Conservation (phyloP, 1,284 basidiomycete genomes). For the Ceratobasidium sp. region DNA sequence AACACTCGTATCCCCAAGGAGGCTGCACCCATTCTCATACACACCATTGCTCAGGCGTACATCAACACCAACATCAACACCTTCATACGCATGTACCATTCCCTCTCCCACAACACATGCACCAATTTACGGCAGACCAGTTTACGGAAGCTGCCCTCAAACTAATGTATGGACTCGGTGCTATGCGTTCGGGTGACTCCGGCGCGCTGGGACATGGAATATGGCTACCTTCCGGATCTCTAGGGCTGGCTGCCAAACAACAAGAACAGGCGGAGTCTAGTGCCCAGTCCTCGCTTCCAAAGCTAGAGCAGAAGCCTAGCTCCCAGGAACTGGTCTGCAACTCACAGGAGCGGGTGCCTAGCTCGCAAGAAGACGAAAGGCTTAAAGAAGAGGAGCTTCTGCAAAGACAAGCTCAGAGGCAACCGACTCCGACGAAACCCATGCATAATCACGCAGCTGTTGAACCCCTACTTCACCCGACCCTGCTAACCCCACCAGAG, state of each 20-base stretch:
- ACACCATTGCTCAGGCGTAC: slow-evolving; percentile 13
- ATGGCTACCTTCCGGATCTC: slow-evolving; percentile 5
- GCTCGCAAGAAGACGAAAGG: slow-evolving; percentile 24
- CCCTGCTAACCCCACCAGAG: too few relatives aligned
- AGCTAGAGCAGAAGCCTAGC: slow-evolving; percentile 13
- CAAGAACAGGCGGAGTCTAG: slow-evolving; percentile 4
- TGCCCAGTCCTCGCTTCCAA: background rate
- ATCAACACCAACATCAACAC: slow-evolving; percentile 33
- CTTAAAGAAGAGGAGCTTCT: background rate
- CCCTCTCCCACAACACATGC: background rate
- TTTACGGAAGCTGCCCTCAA: slow-evolving; percentile 27
- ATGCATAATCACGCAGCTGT: background rate
- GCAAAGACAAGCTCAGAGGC: background rate
- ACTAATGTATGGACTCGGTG: slow-evolving; percentile 18
- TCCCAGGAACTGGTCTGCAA: slow-evolving; percentile 14
- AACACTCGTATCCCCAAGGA: background rate
- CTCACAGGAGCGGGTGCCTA: slow-evolving; percentile 9
- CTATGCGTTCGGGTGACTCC: background rate
- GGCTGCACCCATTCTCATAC: background rate
- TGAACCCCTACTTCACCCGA: too few relatives aligned
- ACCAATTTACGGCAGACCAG: slow-evolving; percentile 12
- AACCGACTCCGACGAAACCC: background rate
- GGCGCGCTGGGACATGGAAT: background rate
- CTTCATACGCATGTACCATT: slow-evolving; percentile 19
- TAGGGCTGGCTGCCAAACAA: background rate